These are phyloP conservation scores for Candida pseudoglaebosa DNA, from an alignment of 805 yeast genomes.

Conservation along the genomic window DNA sequence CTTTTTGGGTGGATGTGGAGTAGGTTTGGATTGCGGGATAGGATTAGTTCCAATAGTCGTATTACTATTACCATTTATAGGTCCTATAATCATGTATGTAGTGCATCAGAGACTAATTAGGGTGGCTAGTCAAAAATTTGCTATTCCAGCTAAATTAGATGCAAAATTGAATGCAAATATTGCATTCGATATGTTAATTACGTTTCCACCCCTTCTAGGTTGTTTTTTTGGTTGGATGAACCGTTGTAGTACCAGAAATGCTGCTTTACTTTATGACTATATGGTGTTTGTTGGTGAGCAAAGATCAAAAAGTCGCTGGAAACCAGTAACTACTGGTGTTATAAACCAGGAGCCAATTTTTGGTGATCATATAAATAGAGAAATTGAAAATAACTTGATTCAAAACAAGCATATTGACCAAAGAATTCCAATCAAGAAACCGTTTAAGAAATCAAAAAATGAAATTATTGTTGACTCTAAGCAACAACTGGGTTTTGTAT, in stretches of 20 bases:
- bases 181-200: conserved; percentile 64
- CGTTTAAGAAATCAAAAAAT: not conserved
- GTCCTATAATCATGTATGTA: conserved; percentile 77
- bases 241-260: conserved; percentile 85
- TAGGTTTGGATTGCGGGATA: conserved; percentile 65
- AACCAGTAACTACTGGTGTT: not conserved
- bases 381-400: not conserved
- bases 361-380: not conserved
- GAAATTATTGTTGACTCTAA: conserved; percentile 9
- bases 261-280: conserved; percentile 62
- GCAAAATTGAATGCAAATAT: conserved; percentile 78
- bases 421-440: not conserved
- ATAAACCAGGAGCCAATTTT: not conserved
- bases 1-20: conserved; percentile 67
- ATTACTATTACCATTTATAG: conserved; percentile 70
- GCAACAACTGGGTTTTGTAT: conserved; percentile 15
- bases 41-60: conserved; percentile 76
- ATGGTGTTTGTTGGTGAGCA: conserved; percentile 16
- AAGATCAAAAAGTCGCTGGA: conserved; percentile 8
- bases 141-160: conserved; percentile 54
- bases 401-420: too few relatives aligned
- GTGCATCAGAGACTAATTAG: conserved; percentile 67
- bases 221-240: conserved; percentile 74
- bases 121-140: conserved; percentile 53
- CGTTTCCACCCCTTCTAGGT: conserved; percentile 81